phyloP scores from a whole-genome alignment of 2,329 filamentous ascomycete genomes.

The Hirsutella minnesotensis region DNA sequence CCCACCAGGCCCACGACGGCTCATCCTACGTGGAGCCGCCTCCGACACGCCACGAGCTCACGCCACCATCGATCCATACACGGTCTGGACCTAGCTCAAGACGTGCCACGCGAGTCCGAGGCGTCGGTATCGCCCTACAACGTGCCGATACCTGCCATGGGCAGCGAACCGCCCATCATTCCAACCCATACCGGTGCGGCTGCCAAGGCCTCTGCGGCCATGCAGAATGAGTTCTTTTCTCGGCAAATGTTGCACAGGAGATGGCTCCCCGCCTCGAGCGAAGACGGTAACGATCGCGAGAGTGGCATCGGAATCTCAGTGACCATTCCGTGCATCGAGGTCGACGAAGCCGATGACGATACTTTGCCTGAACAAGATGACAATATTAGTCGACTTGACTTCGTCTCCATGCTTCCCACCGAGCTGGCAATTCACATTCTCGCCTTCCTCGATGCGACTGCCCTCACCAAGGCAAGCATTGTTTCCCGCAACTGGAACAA shows the following conservation, averaged over 20 bases:
- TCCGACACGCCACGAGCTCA: constrained; percentile 39
- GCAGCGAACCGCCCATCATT: constrained; percentile 46
- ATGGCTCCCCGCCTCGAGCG: constrained; percentile 28
- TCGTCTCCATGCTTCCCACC: constrained; percentile 40
- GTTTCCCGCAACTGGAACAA: constrained; percentile 41
- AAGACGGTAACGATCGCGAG: constrained; percentile 45
- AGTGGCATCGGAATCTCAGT: constrained; percentile 53
- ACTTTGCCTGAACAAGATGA: constrained; percentile 19
- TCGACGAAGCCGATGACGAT: constrained; percentile 22
- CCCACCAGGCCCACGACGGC: constrained; percentile 30
- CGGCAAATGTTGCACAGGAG: constrained; percentile 25
- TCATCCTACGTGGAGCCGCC: constrained; percentile 37
- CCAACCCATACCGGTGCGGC: constrained; percentile 48
- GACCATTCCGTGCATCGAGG: constrained; percentile 27
- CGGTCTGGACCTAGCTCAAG: constrained; percentile 23
- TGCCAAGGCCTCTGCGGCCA: constrained; percentile 47
- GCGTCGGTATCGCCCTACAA: constrained; percentile 6
- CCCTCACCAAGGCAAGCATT: constrained; percentile 33
- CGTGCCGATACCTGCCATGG: constrained; percentile 34
- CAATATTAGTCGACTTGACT: constrained; percentile 43
- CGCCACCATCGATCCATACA: constrained; percentile 34
- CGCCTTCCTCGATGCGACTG: constrained; percentile 40
- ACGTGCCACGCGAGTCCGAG: constrained; percentile 14
- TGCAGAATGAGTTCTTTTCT: constrained; percentile 40
- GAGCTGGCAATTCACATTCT: constrained; percentile 50